phyloP scores from a whole-genome alignment of 169 alveolate genomes.

The Plasmodium ovale region DNA sequence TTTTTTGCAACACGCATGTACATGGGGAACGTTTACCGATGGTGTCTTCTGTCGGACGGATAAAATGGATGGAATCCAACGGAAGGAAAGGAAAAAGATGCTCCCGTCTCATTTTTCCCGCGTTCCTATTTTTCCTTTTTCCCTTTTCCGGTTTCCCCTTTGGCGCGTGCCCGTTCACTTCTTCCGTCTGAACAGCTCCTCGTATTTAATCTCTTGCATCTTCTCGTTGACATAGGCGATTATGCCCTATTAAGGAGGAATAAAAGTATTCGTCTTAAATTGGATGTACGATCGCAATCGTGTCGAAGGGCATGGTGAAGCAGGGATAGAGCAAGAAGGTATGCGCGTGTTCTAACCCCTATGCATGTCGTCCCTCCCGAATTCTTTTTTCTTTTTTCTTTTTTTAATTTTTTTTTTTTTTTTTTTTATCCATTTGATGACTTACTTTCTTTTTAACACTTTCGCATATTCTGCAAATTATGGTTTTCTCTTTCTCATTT shows the following conservation, averaged over 20 bases:
- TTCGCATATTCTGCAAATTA: constrained; percentile 71
- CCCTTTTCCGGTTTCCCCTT: too few relatives aligned
- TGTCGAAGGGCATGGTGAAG: too few relatives aligned
- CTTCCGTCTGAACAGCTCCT: constrained; percentile 34
- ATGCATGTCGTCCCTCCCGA: too few relatives aligned
- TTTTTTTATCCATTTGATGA: background rate
- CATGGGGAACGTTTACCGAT: too few relatives aligned
- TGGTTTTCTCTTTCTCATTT: constrained; percentile 58
- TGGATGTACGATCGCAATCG: too few relatives aligned
- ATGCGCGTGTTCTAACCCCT: too few relatives aligned
- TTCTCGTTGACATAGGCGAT: constrained; percentile 61
- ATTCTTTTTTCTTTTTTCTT: too few relatives aligned
- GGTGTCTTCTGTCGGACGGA: too few relatives aligned
- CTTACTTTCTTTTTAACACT: constrained; percentile 71
- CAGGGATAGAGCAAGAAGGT: too few relatives aligned
- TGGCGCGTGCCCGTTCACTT: background rate
- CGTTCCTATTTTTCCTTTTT: too few relatives aligned
- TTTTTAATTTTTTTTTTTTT: background rate
- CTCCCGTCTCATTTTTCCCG: background rate
- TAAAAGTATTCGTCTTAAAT: background rate
- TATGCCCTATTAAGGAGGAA: constrained; percentile 30
- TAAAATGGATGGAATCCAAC: too few relatives aligned
- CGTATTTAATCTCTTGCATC: constrained; percentile 25
- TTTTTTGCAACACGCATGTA: too few relatives aligned
- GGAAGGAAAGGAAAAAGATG: background rate